A percentile compares a stretch with the other conserved stretches of the same genome.
These are phyloP conservation scores for Colletotrichum magnum DNA, from an alignment of 2,329 filamentous ascomycete genomes.

Conservation along the genomic window DNA sequence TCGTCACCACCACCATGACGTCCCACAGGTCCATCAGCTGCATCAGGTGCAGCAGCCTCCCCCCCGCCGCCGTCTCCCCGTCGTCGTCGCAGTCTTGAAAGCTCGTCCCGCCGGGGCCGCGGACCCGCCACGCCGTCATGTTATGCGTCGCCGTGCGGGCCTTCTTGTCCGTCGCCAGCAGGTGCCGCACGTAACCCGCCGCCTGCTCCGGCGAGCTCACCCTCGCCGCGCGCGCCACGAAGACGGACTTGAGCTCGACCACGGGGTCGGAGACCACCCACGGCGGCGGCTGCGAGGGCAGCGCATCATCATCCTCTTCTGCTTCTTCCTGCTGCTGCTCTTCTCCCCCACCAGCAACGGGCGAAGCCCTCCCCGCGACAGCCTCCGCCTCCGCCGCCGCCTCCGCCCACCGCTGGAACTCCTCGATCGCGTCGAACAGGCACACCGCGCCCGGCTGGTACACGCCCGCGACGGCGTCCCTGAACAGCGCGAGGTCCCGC, in stretches of 20 bases:
- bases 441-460: constrained; percentile 85
- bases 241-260: constrained; percentile 88
- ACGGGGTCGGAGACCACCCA: constrained; percentile 85
- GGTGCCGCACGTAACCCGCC: constrained; percentile 77
- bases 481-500: constrained; percentile 77
- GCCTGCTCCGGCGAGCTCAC: constrained; percentile 82
- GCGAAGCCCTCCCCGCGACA: constrained; percentile 11
- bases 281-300: constrained; percentile 51
- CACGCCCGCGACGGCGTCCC: constrained; percentile 75
- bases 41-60: constrained; percentile 88
- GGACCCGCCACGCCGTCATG: constrained; percentile 93
- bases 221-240: constrained; percentile 81
- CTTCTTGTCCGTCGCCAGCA: constrained; percentile 86
- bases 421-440: constrained; percentile 91
- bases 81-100: constrained; percentile 97
- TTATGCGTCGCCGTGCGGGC: constrained; percentile 93
- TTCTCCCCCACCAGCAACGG: neutral
- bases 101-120: constrained; percentile 64
- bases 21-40: constrained; percentile 96
- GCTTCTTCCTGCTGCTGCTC: constrained; percentile 42
- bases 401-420: constrained; percentile 57
- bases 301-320: neutral
- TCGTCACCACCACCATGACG: constrained; percentile 90
- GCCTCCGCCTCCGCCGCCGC: constrained; percentile 34
- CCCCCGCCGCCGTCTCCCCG: constrained; percentile 92